Percentiles rank a stretch among this genome's conserved stretches.
These are phyloP conservation scores for Trichophyton verrucosum DNA, from an alignment of 2,329 filamentous ascomycete species.

Conservation along the genomic window DNA sequence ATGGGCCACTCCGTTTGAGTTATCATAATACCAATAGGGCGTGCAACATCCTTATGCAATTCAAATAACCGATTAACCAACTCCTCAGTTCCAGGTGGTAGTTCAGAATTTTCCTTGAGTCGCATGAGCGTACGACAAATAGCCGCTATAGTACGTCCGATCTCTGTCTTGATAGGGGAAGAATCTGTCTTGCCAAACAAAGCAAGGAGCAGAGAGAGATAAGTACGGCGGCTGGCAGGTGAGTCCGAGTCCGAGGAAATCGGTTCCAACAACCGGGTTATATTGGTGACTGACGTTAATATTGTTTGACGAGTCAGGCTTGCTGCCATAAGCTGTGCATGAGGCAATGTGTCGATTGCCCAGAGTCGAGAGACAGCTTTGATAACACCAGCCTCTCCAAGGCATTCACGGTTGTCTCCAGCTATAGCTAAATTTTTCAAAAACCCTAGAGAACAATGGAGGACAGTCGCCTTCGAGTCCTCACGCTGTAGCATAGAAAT, in stretches of 20 bases:
- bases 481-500: constrained; percentile 28
- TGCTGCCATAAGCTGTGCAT: constrained; percentile 33
- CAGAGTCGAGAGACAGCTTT: constrained; percentile 29
- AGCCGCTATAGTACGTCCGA: constrained; percentile 35
- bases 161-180: constrained; percentile 34
- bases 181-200: constrained; percentile 34
- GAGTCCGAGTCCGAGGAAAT: constrained; percentile 21
- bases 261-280: constrained; percentile 24
- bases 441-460: constrained; percentile 36
- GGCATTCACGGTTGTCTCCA: constrained; percentile 27
- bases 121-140: constrained; percentile 20
- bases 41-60: constrained; percentile 25
- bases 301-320: constrained; percentile 32
- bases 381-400: constrained; percentile 31
- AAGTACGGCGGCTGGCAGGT: constrained; percentile 22
- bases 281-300: constrained; percentile 27
- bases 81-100: constrained; percentile 6
- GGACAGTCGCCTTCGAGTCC: constrained; percentile 28
- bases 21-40: constrained; percentile 33
- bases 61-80: constrained; percentile 26
- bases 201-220: constrained; percentile 31
- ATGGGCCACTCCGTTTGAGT: constrained; percentile 37
- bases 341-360: constrained; percentile 31
- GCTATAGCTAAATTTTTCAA: constrained; percentile 38
- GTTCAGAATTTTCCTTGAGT: constrained; percentile 8